phyloP scores from a whole-genome alignment of 2,329 filamentous ascomycete species.

The Metarhizium sp. region DNA sequence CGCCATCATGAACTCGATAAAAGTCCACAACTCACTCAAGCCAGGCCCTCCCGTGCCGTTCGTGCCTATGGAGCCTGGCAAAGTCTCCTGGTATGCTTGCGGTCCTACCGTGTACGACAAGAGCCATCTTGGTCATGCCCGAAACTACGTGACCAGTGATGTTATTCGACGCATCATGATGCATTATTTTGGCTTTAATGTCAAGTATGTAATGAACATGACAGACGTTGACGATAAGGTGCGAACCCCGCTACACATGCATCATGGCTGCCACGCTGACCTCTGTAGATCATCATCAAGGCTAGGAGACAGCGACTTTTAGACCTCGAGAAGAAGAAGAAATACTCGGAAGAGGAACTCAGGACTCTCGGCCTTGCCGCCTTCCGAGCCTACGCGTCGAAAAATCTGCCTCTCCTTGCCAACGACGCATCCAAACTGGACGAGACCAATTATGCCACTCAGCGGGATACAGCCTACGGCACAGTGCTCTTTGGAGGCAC shows the following conservation, averaged over 20 bases:
- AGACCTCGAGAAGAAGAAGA: slow-evolving; percentile 67
- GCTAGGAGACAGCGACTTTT: slow-evolving; percentile 73
- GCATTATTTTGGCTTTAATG: slow-evolving; percentile 74
- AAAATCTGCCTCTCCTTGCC: slow-evolving; percentile 43
- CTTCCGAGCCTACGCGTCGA: slow-evolving; percentile 46
- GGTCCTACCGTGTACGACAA: slow-evolving; percentile 82
- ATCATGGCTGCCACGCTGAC: background rate
- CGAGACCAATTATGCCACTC: slow-evolving; percentile 38
- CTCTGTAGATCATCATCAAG: slow-evolving; percentile 43
- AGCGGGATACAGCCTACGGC: slow-evolving; percentile 44
- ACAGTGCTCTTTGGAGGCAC: slow-evolving; percentile 45
- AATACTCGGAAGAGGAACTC: slow-evolving; percentile 36
- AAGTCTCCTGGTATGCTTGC: slow-evolving; percentile 81
- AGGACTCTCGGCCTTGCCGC: slow-evolving; percentile 39
- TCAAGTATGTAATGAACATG: slow-evolving; percentile 89
- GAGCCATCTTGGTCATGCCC: slow-evolving; percentile 71
- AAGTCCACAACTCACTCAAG: slow-evolving; percentile 71
- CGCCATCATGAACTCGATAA: slow-evolving; percentile 47
- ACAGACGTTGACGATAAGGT: slow-evolving; percentile 76
- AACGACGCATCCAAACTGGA: slow-evolving; percentile 33
- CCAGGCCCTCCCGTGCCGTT: slow-evolving; percentile 66
- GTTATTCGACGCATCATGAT: slow-evolving; percentile 75
- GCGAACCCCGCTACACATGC: slow-evolving; percentile 6
- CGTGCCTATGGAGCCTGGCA: slow-evolving; percentile 58
- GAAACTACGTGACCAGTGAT: slow-evolving; percentile 87